A percentile compares a stretch with the other conserved stretches of the same genome.
These are phyloP conservation scores for Cercophora sp. DNA, from an alignment of 495 filamentous ascomycete genomes.

Conservation along the genomic window DNA sequence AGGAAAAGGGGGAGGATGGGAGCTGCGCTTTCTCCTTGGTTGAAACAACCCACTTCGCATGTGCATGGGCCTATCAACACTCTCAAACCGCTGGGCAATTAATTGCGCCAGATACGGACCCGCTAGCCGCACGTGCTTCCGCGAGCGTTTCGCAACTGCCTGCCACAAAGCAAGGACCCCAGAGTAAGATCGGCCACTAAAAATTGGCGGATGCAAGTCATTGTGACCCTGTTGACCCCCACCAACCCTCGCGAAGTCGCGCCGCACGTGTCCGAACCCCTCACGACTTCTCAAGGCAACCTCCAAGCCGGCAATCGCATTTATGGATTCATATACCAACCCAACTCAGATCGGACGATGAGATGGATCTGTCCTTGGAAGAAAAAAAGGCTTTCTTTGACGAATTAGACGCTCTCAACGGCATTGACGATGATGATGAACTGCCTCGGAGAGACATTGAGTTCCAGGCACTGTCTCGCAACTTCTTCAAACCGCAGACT, in stretches of 20 bases:
- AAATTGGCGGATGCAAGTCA: no score
- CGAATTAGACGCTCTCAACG: conserved; percentile 22
- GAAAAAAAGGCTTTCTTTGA: conserved; percentile 30
- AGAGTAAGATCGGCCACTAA: neutral
- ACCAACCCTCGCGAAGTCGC: no score
- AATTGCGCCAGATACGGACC: neutral
- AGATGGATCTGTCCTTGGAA: conserved; percentile 18
- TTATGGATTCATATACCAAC: no score
- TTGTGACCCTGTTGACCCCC: no score
- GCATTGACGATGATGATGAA: conserved; percentile 18
- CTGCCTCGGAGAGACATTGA: conserved; percentile 19
- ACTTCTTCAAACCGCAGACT: conserved; percentile 19
- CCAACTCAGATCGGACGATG: no score
- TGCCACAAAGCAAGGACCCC: neutral
- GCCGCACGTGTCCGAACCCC: no score
- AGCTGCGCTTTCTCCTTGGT: no score
- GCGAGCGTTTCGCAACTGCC: conserved; percentile 3
- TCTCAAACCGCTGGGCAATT: neutral
- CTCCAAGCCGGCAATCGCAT: no score
- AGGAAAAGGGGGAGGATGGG: conserved; percentile 2
- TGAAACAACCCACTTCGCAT: neutral
- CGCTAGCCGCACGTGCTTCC: conserved; percentile 5
- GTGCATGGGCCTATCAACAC: neutral
- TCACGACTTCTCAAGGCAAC: no score
- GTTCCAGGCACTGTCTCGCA: conserved; percentile 17